These are phyloP conservation scores for Diversispora epigaea DNA, from an alignment of 192 early-diverging fungal species.

Conservation along the genomic window DNA sequence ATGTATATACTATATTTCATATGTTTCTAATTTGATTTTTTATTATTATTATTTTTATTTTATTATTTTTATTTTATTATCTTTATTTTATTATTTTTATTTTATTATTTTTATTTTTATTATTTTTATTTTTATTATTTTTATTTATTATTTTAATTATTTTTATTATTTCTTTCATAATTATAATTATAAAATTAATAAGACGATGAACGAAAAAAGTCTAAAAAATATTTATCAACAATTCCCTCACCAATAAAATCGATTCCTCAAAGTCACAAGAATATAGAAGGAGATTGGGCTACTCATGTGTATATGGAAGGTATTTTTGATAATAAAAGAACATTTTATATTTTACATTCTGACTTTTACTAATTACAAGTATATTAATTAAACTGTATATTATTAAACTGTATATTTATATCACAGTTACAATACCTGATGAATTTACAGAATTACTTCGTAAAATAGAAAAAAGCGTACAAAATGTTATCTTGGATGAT, in stretches of 20 bases:
- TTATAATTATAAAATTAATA: no score
- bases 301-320: conserved; percentile 46
- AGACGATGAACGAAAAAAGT: conserved; percentile 1
- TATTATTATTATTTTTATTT: neutral
- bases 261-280: conserved; percentile 42
- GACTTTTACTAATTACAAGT: neutral
- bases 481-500: neutral
- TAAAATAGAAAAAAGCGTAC: neutral
- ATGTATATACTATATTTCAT: no score
- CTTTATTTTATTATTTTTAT: no score
- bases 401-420: neutral
- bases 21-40: neutral
- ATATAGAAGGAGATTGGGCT: conserved; percentile 48
- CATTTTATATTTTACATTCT: no score
- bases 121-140: no score
- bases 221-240: conserved; percentile 6
- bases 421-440: neutral
- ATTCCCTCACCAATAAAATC: conserved; percentile 34
- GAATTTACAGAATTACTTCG: neutral
- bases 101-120: no score
- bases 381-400: neutral
- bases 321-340: neutral
- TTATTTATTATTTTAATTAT: no score
- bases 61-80: no score
- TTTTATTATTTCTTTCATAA: no score